A percentile compares a stretch with the other conserved stretches of the same genome.
These are phyloP conservation scores for Trichoderma sp. DNA, from an alignment of 2,329 filamentous ascomycete genomes.

Conservation along the genomic window DNA sequence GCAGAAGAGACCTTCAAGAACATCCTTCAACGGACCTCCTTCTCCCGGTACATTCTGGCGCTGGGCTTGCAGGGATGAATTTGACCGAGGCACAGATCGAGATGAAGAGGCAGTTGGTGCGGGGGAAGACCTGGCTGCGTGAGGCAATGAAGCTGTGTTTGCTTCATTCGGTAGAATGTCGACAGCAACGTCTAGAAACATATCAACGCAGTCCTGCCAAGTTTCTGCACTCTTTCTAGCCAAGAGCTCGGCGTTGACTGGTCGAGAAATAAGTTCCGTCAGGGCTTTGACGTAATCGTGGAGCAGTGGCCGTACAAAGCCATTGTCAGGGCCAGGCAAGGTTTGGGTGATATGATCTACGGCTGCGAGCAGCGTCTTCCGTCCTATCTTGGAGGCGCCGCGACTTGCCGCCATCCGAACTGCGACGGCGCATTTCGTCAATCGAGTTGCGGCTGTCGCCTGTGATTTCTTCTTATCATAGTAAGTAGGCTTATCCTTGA, in stretches of 20 bases:
- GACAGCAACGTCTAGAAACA: constrained; percentile 68
- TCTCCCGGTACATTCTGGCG: constrained; percentile 37
- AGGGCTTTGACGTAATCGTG: constrained; percentile 81
- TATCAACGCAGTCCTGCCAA: constrained; percentile 72
- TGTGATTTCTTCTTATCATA: constrained; percentile 57
- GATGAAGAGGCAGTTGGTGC: constrained; percentile 44
- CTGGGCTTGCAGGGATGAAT: constrained; percentile 39
- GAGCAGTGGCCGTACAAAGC: constrained; percentile 69
- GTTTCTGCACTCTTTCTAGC: constrained; percentile 57
- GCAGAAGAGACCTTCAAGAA: constrained; percentile 65
- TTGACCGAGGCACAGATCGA: constrained; percentile 39
- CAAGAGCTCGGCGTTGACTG: constrained; percentile 80
- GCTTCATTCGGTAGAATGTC: constrained; percentile 50
- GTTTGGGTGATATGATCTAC: constrained; percentile 81
- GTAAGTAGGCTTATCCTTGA: constrained; percentile 69
- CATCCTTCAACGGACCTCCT: constrained; percentile 43
- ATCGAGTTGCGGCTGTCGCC: constrained; percentile 56
- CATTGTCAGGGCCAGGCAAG: constrained; percentile 63
- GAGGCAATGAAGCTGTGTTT: constrained; percentile 42
- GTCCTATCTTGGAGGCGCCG: constrained; percentile 68
- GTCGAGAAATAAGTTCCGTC: constrained; percentile 68
- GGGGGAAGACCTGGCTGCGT: constrained; percentile 51
- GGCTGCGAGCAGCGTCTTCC: constrained; percentile 77
- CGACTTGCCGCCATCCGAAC: constrained; percentile 73
- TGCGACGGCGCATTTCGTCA: constrained; percentile 71